These are phyloP conservation scores for Boletus reticuloceps DNA, from an alignment of 768 basidiomycete species.

Conservation along the genomic window DNA sequence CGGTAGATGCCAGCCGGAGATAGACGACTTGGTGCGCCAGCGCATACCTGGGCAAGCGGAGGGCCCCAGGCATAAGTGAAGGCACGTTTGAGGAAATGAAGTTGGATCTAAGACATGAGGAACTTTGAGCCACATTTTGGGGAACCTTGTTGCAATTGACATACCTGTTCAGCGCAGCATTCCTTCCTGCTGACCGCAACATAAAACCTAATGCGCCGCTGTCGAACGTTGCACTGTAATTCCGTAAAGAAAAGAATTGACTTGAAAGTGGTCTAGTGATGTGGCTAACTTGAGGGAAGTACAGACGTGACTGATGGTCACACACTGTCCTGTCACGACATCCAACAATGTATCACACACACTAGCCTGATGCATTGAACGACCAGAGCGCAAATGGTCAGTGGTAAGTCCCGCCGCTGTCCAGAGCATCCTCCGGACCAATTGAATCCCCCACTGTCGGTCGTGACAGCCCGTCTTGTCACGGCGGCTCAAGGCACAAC, in stretches of 20 bases:
- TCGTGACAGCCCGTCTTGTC: too few relatives aligned
- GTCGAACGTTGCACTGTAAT: slow-evolving; percentile 2
- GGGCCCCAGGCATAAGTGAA: neutral
- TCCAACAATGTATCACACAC: too few relatives aligned
- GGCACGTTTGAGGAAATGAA: slow-evolving; percentile 6
- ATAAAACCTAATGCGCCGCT: slow-evolving; percentile 30
- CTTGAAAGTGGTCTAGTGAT: neutral
- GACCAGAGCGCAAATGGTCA: too few relatives aligned
- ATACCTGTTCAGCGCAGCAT: slow-evolving; percentile 41
- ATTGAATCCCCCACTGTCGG: too few relatives aligned
- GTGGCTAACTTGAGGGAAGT: neutral
- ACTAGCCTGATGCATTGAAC: too few relatives aligned
- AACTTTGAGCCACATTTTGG: slow-evolving; percentile 1
- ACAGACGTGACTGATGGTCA: neutral
- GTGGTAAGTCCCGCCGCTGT: too few relatives aligned
- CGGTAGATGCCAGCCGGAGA: slow-evolving; percentile 27
- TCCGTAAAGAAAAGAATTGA: slow-evolving; percentile 8
- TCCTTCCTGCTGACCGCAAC: slow-evolving; percentile 37
- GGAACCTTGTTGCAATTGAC: neutral
- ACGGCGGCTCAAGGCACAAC: too few relatives aligned
- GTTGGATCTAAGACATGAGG: slow-evolving; percentile 16
- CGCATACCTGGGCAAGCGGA: slow-evolving; percentile 2
- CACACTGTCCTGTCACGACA: slow-evolving; percentile 10
- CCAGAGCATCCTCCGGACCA: too few relatives aligned
- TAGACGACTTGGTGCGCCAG: slow-evolving; percentile 1